A percentile compares a stretch with the other conserved stretches of the same genome.
These are phyloP conservation scores for Quillaja saponaria DNA, from an alignment of 306 rosid genomes.

Conservation along the genomic window DNA sequence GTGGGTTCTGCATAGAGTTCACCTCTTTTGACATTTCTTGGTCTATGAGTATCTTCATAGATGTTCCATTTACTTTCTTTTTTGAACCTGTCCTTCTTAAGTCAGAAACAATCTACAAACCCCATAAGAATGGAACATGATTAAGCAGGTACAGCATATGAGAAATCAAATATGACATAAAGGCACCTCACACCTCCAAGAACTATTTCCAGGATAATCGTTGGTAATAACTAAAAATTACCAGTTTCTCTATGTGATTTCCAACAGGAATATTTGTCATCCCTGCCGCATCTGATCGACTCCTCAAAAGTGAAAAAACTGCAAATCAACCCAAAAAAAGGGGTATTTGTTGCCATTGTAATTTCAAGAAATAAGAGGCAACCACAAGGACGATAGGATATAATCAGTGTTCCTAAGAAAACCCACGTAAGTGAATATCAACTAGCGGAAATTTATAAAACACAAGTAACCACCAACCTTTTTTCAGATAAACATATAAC, in stretches of 20 bases:
- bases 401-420: background rate
- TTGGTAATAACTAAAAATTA: slow-evolving; percentile 32
- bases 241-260: slow-evolving; percentile 66
- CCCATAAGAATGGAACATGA: slow-evolving; percentile 29
- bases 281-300: slow-evolving; percentile 60
- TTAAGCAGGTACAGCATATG: slow-evolving; percentile 21
- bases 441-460: background rate
- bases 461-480: background rate
- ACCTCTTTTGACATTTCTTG: slow-evolving; percentile 80
- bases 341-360: no score
- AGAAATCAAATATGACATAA: slow-evolving; percentile 11
- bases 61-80: slow-evolving; percentile 54
- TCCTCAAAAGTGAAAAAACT: slow-evolving; percentile 64
- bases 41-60: slow-evolving; percentile 75
- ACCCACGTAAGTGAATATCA: background rate
- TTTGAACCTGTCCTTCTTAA: slow-evolving; percentile 53
- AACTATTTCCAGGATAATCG: background rate
- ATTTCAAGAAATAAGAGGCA: background rate
- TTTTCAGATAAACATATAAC: no score
- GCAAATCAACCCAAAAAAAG: slow-evolving; percentile 34
- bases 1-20: slow-evolving; percentile 53
- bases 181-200: background rate
- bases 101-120: slow-evolving; percentile 53
- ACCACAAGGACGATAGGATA: background rate
- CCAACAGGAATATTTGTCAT: slow-evolving; percentile 46